Evolutionary conservation across 2,329 filamentous ascomycete genomes (phyloP), one percentile per base, ranked within the genome.

Genomic region (Colletotrichum ledebouriae): DNA sequence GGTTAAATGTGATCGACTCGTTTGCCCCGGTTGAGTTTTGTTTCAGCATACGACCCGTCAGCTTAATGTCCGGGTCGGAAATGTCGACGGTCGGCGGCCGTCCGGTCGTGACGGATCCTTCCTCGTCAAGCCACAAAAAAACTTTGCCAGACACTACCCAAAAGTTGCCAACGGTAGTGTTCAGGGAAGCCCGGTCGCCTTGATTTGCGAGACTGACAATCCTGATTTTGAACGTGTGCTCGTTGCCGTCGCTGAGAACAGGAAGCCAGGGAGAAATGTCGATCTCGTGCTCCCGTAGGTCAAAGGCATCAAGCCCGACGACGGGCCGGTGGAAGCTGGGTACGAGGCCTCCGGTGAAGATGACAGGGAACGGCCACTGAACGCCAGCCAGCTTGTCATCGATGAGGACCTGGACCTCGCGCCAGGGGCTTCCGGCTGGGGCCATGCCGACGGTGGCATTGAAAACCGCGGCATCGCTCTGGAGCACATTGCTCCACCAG

Each of bases 131-230:
- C 88, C 92, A 96, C n/a, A 94, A 73, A 75, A 96, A 95, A 11
- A 95, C 83, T 77, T 94, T 96, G 44, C 92, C 93, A 0, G 90
- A 91, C 3, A 96, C 85, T 15, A 91, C 85, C 93, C 93, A 96
- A 73, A 88, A 88, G 60, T 83, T 85, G n/a, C 84, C 87, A 2
- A 92, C 87, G 0, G 83, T 84, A 22, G 85, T 77, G 0, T 86
- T 86, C 6, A 91, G 76, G 1, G 74, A 76, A 1, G 83, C 86
- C 20, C 75, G 78, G 7, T 79, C 76, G 1, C 82, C 83, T 62
- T 85, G 75, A 70, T 92, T 87, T 52, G 88, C 78, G 9, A 94
- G 80, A 0, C 92, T 92, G 0, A 85, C 84, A 4, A 96, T 85
- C 20, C 84, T 82, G 57, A 97, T 89, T 60, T 87, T 85, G 74